Percentiles rank a stretch among this genome's conserved stretches.
phyloP scores from a whole-genome alignment of 352 stramenopile species.

The Globisporangium polare region DNA sequence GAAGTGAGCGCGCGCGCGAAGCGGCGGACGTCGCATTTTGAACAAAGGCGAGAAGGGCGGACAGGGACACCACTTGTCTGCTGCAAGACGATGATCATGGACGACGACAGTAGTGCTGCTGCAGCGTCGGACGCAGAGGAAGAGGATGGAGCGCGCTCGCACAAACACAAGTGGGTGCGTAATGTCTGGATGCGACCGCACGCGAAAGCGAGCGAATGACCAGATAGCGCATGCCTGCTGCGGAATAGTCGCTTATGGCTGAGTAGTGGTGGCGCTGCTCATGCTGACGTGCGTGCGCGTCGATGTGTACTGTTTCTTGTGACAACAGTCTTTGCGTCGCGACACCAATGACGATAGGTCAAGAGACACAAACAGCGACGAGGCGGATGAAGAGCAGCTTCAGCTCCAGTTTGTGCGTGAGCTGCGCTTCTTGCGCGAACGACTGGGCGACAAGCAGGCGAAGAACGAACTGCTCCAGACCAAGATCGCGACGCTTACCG shows the following conservation, averaged over 20 bases:
- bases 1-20: constrained; percentile 3
- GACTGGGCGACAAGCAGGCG: constrained; percentile 29
- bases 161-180: neutral
- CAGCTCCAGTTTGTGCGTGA: constrained; percentile 33
- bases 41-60: neutral
- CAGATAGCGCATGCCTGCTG: neutral
- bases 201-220: neutral
- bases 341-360: neutral
- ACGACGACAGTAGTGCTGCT: neutral
- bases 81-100: neutral
- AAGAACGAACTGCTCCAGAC: constrained; percentile 32
- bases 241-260: neutral
- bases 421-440: constrained; percentile 26
- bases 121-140: neutral
- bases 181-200: neutral
- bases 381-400: constrained; percentile 14
- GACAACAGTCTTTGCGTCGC: neutral
- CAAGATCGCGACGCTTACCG: constrained; percentile 35
- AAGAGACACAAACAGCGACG: neutral
- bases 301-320: neutral
- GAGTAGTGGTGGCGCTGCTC: neutral
- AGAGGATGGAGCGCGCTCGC: neutral
- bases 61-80: neutral
- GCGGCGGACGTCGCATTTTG: constrained; percentile 7
- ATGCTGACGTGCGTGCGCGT: neutral